Evolutionary conservation across 768 basidiomycete species (phyloP).

Genomic region (Phanerochaete sordida): DNA sequence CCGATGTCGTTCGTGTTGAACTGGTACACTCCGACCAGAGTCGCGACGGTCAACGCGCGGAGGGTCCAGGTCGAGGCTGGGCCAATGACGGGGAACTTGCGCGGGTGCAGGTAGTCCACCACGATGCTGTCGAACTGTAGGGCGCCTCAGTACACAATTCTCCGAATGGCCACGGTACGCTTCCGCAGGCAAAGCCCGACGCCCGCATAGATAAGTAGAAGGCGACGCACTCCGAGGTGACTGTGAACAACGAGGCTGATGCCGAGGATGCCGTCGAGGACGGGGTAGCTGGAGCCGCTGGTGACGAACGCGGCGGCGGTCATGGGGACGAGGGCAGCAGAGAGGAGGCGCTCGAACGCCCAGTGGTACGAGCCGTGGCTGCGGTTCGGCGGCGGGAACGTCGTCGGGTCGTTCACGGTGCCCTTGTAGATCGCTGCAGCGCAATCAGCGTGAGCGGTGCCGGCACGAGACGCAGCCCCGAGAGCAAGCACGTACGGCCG

Average conservation of each 20-base stretch:
- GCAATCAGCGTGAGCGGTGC: neutral
- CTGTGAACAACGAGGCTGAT: constrained; percentile 89
- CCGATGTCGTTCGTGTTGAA: constrained; percentile 99
- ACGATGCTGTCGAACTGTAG: constrained; percentile 69
- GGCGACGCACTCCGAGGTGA: constrained; percentile 80
- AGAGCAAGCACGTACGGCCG: constrained; percentile 50
- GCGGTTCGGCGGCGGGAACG: constrained; percentile 79
- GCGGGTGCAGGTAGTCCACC: constrained; percentile 88
- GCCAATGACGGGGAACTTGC: constrained; percentile 89
- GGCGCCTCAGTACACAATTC: too few relatives aligned
- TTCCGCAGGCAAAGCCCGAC: neutral
- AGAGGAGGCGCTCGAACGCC: constrained; percentile 91
- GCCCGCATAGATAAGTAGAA: neutral
- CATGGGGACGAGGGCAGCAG: constrained; percentile 83
- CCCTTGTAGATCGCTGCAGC: constrained; percentile 77
- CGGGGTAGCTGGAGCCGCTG: constrained; percentile 69
- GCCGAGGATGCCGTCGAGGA: constrained; percentile 87
- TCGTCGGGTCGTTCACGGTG: constrained; percentile 91
- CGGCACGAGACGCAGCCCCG: neutral
- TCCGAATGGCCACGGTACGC: too few relatives aligned
- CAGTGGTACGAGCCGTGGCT: constrained; percentile 87
- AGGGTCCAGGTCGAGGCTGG: constrained; percentile 70
- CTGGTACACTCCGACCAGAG: constrained; percentile 89
- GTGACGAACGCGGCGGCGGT: constrained; percentile 85
- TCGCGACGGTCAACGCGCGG: constrained; percentile 71